Conservation (phyloP, 1,139 yeast species). For the Yamadazyma friedrichii region DNA sequence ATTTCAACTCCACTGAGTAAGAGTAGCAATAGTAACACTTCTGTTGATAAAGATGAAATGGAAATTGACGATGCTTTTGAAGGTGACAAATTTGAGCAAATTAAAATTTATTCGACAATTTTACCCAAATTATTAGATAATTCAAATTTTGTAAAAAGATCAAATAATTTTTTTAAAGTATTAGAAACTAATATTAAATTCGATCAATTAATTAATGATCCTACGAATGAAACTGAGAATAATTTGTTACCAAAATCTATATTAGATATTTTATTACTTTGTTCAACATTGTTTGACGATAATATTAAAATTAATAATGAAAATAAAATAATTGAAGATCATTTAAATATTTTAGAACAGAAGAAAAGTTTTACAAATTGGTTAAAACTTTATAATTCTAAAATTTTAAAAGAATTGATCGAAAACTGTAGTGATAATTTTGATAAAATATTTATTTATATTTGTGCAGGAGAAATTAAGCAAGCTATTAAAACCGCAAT, state of each 20-base stretch:
- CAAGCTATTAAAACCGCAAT: slow-evolving; percentile 65
- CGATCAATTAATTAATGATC: slow-evolving; percentile 4
- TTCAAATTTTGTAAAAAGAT: slow-evolving; percentile 20
- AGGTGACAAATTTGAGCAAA: slow-evolving; percentile 14
- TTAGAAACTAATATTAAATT: slow-evolving; percentile 7
- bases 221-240: not conserved
- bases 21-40: slow-evolving; percentile 9
- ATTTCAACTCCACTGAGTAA: slow-evolving; percentile 24
- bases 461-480: slow-evolving; percentile 58
- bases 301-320: slow-evolving; percentile 2
- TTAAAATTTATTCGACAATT: slow-evolving; percentile 10
- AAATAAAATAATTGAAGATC: slow-evolving; percentile 4
- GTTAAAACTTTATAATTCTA: slow-evolving; percentile 27
- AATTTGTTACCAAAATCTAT: slow-evolving; percentile 2
- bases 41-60: slow-evolving; percentile 7
- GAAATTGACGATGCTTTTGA: slow-evolving; percentile 6
- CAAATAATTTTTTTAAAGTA: slow-evolving; percentile 29
- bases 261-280: slow-evolving; percentile 10
- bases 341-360: slow-evolving; percentile 22
- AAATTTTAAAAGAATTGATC: slow-evolving; percentile 18
- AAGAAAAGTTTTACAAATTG: slow-evolving; percentile 45
- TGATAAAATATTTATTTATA: slow-evolving; percentile 49
- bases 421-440: slow-evolving; percentile 26
- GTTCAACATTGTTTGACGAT: slow-evolving; percentile 25
- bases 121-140: slow-evolving; percentile 18